A percentile compares a stretch with the other conserved stretches of the same genome.
Conservation (phyloP, 1,284 basidiomycete genomes). For the Salmacisia buchloeana region DNA sequence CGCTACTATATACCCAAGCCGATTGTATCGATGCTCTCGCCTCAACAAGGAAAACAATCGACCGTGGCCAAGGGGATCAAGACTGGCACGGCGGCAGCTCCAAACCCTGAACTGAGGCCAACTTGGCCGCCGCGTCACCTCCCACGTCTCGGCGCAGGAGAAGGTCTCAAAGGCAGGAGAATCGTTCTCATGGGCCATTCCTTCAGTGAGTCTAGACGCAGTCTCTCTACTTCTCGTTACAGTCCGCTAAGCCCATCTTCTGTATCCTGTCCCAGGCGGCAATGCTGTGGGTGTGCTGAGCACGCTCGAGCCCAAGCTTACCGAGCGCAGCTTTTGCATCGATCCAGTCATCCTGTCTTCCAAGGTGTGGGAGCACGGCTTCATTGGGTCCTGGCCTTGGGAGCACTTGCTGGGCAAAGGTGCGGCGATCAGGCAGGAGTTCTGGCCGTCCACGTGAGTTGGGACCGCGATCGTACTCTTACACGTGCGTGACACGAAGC, state of each 20-base stretch:
- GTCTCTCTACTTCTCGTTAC: too few relatives aligned
- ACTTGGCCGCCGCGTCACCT: slow-evolving; percentile 29
- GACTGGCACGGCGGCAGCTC: background rate
- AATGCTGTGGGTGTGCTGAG: slow-evolving; percentile 57
- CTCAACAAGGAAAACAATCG: background rate
- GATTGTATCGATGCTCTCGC: background rate
- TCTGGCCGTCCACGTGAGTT: slow-evolving; percentile 20
- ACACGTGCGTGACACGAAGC: slow-evolving; percentile 7
- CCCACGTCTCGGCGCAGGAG: background rate
- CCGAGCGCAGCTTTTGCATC: slow-evolving; percentile 67
- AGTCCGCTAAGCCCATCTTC: too few relatives aligned
- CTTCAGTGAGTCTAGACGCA: slow-evolving; percentile 60
- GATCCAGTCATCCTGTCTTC: slow-evolving; percentile 67
- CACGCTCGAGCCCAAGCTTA: slow-evolving; percentile 62
- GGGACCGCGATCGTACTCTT: slow-evolving; percentile 8
- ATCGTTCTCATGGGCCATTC: slow-evolving; percentile 73
- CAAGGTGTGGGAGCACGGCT: slow-evolving; percentile 19
- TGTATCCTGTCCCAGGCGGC: slow-evolving; percentile 5
- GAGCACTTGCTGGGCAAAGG: background rate
- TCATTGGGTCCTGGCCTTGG: background rate
- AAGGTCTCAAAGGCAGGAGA: slow-evolving; percentile 19
- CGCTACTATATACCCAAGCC: slow-evolving; percentile 59
- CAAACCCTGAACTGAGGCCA: background rate
- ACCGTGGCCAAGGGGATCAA: background rate
- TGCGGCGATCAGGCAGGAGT: background rate